A percentile compares a stretch with the other conserved stretches of the same genome.
These are phyloP conservation scores for Magnaporthiopsis incrustans DNA, from an alignment of 2,329 filamentous ascomycete genomes.

Conservation along the genomic window DNA sequence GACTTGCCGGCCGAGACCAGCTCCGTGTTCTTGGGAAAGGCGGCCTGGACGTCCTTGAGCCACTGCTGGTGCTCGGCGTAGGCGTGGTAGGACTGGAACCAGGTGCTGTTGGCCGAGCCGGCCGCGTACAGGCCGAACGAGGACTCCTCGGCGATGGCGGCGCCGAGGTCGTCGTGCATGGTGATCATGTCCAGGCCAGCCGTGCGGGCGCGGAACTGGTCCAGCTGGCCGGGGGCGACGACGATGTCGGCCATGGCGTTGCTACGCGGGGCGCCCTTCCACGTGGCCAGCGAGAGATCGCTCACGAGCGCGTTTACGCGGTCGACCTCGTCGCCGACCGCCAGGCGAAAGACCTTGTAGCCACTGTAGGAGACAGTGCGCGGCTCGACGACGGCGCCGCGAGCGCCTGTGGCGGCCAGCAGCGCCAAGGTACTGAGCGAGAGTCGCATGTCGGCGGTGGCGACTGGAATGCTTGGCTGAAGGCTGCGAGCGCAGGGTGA, in stretches of 20 bases:
- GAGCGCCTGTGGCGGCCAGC: background rate
- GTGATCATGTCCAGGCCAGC: slow-evolving; percentile 14
- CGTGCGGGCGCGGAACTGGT: slow-evolving; percentile 23
- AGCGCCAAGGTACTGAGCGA: background rate
- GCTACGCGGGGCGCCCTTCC: slow-evolving; percentile 27
- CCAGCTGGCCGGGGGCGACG: slow-evolving; percentile 26
- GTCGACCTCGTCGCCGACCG: slow-evolving; percentile 23
- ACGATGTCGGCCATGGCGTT: slow-evolving; percentile 31
- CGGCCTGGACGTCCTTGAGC: slow-evolving; percentile 34
- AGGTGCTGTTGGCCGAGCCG: slow-evolving; percentile 26
- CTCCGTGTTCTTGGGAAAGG: slow-evolving; percentile 38
- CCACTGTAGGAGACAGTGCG: slow-evolving; percentile 30
- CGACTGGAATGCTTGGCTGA: background rate
- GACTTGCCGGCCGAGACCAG: slow-evolving; percentile 38
- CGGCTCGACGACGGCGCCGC: background rate
- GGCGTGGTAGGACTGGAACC: slow-evolving; percentile 46
- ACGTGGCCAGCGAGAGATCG: slow-evolving; percentile 26
- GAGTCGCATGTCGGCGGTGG: background rate
- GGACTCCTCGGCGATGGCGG: slow-evolving; percentile 27
- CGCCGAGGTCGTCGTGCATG: slow-evolving; percentile 32
- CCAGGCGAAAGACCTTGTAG: slow-evolving; percentile 36
- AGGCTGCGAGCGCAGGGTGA: no score
- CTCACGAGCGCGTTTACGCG: slow-evolving; percentile 25
- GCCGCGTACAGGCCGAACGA: slow-evolving; percentile 20
- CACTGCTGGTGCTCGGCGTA: slow-evolving; percentile 44